Percentiles rank a stretch among this genome's conserved stretches.
These are phyloP conservation scores for Coemansia sp. DNA, from an alignment of 192 early-diverging fungal genomes.

Conservation along the genomic window DNA sequence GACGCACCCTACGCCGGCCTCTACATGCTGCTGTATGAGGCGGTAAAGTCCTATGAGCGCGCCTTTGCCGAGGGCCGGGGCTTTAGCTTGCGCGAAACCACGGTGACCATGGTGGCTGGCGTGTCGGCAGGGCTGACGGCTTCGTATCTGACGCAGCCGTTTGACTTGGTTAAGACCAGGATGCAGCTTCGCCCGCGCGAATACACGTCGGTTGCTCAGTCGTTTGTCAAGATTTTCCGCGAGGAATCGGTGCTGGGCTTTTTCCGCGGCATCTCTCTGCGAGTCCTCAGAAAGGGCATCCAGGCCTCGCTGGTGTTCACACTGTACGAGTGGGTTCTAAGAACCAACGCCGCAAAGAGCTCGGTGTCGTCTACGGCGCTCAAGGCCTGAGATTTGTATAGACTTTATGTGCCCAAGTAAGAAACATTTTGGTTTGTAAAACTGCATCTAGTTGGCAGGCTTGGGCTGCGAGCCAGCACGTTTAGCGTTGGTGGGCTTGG, in stretches of 20 bases:
- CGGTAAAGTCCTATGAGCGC: slow-evolving; percentile 60
- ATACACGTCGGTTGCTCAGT: slow-evolving; percentile 55
- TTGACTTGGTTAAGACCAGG: slow-evolving; percentile 90
- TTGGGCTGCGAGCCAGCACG: not conserved
- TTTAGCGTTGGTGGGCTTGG: not conserved
- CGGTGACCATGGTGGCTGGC: slow-evolving; percentile 64
- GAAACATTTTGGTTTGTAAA: not conserved
- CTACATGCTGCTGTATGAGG: slow-evolving; percentile 87
- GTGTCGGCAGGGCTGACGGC: slow-evolving; percentile 69
- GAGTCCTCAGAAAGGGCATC: slow-evolving; percentile 78
- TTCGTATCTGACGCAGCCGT: slow-evolving; percentile 85
- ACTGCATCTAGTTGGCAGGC: not conserved
- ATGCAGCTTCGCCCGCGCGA: slow-evolving; percentile 82
- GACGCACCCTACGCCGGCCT: slow-evolving; percentile 91
- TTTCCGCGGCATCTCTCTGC: slow-evolving; percentile 79
- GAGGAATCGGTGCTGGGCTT: slow-evolving; percentile 78
- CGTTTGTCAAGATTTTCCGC: slow-evolving; percentile 53
- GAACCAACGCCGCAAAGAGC: slow-evolving; percentile 13
- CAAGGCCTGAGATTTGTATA: slow-evolving; percentile 3
- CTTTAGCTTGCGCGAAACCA: slow-evolving; percentile 53
- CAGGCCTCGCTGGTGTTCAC: slow-evolving; percentile 89
- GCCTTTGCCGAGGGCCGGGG: slow-evolving; percentile 22
- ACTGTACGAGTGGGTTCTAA: slow-evolving; percentile 73
- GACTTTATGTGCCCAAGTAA: not conserved
- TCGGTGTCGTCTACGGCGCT: slow-evolving; percentile 4